Percentiles rank a stretch among this genome's conserved stretches.
phyloP scores from a whole-genome alignment of 2,329 filamentous ascomycete species.

The Penicillium nordicum region DNA sequence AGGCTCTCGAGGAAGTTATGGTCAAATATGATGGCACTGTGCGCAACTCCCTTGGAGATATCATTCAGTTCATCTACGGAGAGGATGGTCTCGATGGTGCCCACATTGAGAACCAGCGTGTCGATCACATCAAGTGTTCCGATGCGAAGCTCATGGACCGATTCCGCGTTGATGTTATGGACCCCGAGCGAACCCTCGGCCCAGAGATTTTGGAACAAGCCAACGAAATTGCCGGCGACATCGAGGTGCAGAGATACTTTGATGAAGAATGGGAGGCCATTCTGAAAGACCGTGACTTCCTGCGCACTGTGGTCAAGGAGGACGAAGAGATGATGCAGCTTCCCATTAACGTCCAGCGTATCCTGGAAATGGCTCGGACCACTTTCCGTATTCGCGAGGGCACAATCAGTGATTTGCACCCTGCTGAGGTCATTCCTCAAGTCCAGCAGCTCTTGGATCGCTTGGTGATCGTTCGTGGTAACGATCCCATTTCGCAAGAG shows the following conservation, averaged over 20 bases:
- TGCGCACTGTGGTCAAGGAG: constrained; percentile 70
- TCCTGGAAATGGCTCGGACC: constrained; percentile 85
- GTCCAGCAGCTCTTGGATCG: constrained; percentile 71
- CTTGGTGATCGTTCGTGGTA: constrained; percentile 80
- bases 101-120: constrained; percentile 85
- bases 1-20: constrained; percentile 95
- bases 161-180: constrained; percentile 86
- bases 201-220: constrained; percentile 78
- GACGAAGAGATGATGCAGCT: constrained; percentile 85
- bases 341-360: constrained; percentile 84
- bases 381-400: constrained; percentile 87
- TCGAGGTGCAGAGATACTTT: constrained; percentile 79
- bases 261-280: constrained; percentile 86
- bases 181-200: constrained; percentile 59
- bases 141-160: constrained; percentile 72
- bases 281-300: constrained; percentile 66
- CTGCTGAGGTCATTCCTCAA: constrained; percentile 77
- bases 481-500: constrained; percentile 76
- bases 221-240: constrained; percentile 79
- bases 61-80: constrained; percentile 95
- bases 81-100: constrained; percentile 95
- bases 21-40: constrained; percentile 97
- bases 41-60: constrained; percentile 91
- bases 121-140: constrained; percentile 81
- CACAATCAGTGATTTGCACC: constrained; percentile 83